Base-by-base conservation (phyloP, 352 stramenopile species). In the Globisporangium carolinianum region DNA sequence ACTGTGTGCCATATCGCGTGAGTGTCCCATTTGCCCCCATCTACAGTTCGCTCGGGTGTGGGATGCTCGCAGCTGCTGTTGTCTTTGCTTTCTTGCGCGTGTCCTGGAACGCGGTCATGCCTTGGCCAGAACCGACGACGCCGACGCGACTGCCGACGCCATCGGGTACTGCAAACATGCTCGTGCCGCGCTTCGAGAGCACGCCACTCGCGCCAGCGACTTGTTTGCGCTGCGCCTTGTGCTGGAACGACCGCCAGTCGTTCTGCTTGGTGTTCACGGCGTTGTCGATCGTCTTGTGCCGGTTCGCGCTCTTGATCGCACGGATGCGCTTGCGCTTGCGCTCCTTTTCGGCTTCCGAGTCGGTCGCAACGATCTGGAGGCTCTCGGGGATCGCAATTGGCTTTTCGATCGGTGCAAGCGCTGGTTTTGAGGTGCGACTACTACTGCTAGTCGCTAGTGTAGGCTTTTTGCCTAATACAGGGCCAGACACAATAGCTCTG, bases 131-230 rank as follows among this genome's bases (percentile, higher is more conserved):
- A 35, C 87, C 87, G 2, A 95, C 73, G 14, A 97, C 89, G 11
- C 89, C 89, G 7, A 96, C 89, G 42, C 81, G 87, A 11, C 83
- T 84, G 36, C 92, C 62, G 7, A 94, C 77, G 12, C 75, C 86
- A 46, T 94, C 87, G 8, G 89, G 86, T 6, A 86, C 92, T 35
- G 85, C 81, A 72, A 97, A 97, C 69, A 96, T 96, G 64, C 85
- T 96, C 18, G 71, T 86, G 55, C 88, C 88, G 15, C 80, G 80
- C 61, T 84, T 87, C 35, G 82, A 89, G 43, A 90, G 69, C 63
- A 87, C 85, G 38, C 79, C 77, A 49, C 79, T 90, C 9, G 73
- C 71, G 15, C 82, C 83, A 54, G 84, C 75, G 36, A 83, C 81
- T 32, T 78, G 65, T 61, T 88, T 87, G 70, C 94, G 87, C 48